Evolutionary conservation across 208 protist species (phyloP).

Genomic region (Leishmania aethiopica): DNA sequence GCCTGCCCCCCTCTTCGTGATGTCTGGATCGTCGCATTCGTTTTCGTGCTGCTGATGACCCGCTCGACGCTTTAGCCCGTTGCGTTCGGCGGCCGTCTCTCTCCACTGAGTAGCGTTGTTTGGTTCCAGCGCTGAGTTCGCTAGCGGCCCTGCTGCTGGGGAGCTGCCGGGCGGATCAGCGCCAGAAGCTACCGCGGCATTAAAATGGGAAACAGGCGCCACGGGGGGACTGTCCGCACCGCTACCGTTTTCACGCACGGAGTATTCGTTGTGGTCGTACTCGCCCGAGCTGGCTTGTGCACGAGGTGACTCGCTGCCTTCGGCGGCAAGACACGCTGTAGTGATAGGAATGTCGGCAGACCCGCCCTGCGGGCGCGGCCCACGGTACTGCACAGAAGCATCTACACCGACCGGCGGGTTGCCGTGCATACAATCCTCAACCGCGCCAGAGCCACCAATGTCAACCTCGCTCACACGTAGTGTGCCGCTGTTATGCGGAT

Average conservation of each 20-base stretch:
- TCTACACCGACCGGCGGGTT: background rate
- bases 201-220: background rate
- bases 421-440: slow-evolving; percentile 1
- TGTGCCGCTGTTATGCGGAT: slow-evolving; percentile 17
- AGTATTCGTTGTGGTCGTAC: slow-evolving; percentile 35
- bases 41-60: background rate
- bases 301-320: slow-evolving; percentile 30
- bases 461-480: slow-evolving; percentile 49
- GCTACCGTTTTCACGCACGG: slow-evolving; percentile 21
- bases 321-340: slow-evolving; percentile 5
- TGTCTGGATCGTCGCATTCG: background rate
- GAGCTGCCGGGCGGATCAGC: background rate
- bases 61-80: background rate
- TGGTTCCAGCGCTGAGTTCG: slow-evolving; percentile 9
- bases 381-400: background rate
- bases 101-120: slow-evolving; percentile 9
- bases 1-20: background rate
- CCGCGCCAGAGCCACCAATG: background rate
- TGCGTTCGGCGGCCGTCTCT: background rate
- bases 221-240: too few relatives aligned
- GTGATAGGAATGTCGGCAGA: slow-evolving; percentile 11
- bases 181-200: background rate
- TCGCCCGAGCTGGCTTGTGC: slow-evolving; percentile 22
- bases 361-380: slow-evolving; percentile 1
- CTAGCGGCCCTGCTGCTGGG: background rate